Percentiles rank a stretch among this genome's conserved stretches.
Conservation (phyloP, 306 rosid genomes). For the Fragaria iinumae region DNA sequence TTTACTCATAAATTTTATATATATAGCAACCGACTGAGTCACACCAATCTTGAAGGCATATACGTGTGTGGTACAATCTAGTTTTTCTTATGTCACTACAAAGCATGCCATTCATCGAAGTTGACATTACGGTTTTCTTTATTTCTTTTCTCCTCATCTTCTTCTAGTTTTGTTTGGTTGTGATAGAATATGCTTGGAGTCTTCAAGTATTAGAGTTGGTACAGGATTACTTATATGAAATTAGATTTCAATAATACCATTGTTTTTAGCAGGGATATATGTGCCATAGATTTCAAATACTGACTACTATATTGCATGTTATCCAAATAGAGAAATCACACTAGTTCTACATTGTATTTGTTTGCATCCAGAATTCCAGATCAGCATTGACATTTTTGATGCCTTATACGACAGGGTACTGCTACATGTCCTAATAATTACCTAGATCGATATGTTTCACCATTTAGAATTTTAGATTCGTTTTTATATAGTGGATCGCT, state of each 20-base stretch:
- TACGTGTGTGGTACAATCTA: background rate
- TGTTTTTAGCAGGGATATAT: background rate
- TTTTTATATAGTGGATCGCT: background rate
- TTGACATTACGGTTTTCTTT: background rate
- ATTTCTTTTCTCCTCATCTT: background rate
- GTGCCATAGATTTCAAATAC: background rate
- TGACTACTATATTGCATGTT: background rate
- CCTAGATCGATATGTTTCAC: background rate
- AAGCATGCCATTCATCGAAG: conserved; percentile 12
- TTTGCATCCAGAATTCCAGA: background rate
- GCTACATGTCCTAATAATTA: background rate
- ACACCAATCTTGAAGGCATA: background rate
- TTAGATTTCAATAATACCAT: background rate
- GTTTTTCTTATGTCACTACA: background rate
- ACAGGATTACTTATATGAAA: background rate
- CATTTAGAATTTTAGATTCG: background rate
- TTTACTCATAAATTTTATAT: background rate
- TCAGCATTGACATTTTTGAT: conserved; percentile 5
- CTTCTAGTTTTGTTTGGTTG: background rate
- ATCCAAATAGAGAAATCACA: background rate
- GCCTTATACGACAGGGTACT: background rate
- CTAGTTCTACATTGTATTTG: background rate
- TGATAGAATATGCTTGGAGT: background rate
- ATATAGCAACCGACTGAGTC: background rate
- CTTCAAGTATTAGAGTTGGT: background rate